phyloP scores from a whole-genome alignment of 2,329 filamentous ascomycete species.

The Chaetomium sp. region DNA sequence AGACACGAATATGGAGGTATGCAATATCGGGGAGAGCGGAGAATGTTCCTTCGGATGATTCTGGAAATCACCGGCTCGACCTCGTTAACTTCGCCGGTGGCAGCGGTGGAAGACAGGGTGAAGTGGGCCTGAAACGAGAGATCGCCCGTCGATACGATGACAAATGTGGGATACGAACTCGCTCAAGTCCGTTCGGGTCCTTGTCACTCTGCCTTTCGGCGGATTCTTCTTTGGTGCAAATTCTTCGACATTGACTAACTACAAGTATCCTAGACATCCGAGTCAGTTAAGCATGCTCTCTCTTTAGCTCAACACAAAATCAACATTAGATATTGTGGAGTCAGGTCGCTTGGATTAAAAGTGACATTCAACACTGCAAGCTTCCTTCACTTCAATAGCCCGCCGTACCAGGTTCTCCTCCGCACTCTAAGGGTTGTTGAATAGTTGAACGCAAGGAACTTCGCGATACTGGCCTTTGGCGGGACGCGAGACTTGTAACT shows the following conservation, averaged over 20 bases:
- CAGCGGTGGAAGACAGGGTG: not conserved
- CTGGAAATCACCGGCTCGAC: not conserved
- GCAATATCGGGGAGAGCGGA: not conserved
- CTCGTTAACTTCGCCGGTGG: not conserved
- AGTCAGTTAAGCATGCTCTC: too few species aligned
- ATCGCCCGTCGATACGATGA: conserved; percentile 3
- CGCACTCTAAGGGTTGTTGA: not conserved
- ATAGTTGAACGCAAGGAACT: not conserved
- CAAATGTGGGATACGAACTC: conserved; percentile 8
- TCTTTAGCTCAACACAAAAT: too few species aligned
- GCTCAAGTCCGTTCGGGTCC: not conserved
- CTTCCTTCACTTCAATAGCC: not conserved
- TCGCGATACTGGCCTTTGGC: not conserved
- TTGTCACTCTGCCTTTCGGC: not conserved
- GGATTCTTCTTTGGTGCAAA: not conserved
- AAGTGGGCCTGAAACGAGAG: not conserved
- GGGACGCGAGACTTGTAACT: not conserved
- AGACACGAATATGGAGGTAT: not conserved
- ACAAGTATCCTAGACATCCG: too few species aligned
- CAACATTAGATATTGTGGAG: too few species aligned
- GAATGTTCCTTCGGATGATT: not conserved
- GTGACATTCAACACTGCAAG: not conserved
- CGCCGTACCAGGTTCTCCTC: not conserved
- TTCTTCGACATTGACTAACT: not conserved
- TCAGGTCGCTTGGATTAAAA: too few species aligned